Conservation (phyloP, 129 eudicot genomes). For the Helichrysum umbraculigerum region DNA sequence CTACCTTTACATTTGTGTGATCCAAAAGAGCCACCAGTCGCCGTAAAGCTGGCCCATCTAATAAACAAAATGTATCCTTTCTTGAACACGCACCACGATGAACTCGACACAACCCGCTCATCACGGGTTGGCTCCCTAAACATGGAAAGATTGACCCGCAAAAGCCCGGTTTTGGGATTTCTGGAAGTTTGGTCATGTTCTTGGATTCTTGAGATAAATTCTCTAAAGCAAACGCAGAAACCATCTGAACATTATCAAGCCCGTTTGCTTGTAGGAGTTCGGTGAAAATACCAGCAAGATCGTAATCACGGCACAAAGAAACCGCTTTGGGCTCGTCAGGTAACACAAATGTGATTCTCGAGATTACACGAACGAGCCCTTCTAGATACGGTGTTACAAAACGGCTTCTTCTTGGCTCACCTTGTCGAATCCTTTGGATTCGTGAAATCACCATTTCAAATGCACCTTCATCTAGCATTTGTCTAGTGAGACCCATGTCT, state of each 20-base stretch:
- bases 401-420: slow-evolving; percentile 72
- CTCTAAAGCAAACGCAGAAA: slow-evolving; percentile 78
- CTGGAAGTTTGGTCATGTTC: slow-evolving; percentile 63
- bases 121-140: slow-evolving; percentile 63
- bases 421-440: slow-evolving; percentile 65
- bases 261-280: slow-evolving; percentile 72
- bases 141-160: slow-evolving; percentile 68
- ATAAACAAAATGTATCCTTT: slow-evolving; percentile 73
- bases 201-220: slow-evolving; percentile 68
- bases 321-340: slow-evolving; percentile 65
- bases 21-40: slow-evolving; percentile 78
- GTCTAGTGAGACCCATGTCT: slow-evolving; percentile 69
- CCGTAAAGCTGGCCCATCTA: slow-evolving; percentile 81
- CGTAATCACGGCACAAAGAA: slow-evolving; percentile 61
- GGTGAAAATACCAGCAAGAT: slow-evolving; percentile 54
- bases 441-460: slow-evolving; percentile 57
- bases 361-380: slow-evolving; percentile 83
- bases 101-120: slow-evolving; percentile 68
- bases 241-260: slow-evolving; percentile 85
- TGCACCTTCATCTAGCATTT: slow-evolving; percentile 75
- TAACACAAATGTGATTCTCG: slow-evolving; percentile 71
- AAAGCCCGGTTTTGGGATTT: slow-evolving; percentile 54
- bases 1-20: slow-evolving; percentile 74
- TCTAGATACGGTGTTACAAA: slow-evolving; percentile 82
- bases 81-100: slow-evolving; percentile 68